Base-by-base conservation (phyloP, 345 rosid genomes). In the Bruguiera gymnorhiza region DNA sequence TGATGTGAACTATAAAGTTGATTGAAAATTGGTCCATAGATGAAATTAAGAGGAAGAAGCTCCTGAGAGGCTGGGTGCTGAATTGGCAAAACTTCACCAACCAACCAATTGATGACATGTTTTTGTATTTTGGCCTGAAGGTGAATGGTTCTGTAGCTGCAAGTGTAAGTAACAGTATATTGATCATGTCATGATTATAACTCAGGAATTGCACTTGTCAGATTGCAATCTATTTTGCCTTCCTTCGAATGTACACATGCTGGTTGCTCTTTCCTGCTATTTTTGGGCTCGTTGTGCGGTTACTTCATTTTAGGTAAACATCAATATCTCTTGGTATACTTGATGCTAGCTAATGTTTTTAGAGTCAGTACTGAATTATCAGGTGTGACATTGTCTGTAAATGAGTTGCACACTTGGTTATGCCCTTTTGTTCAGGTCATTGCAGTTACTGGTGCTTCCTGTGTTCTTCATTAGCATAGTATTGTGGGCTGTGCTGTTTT, bases 201-300 rank as follows among this genome's bases (percentile, higher is more conserved):
- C 67, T 69, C 23, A 34, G 75, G 57, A 13, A 53, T 69, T 56
- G 24, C n/a, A 59, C 54, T 63, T 71, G 66, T 76, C 73, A 91
- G 98, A 86, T 89, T 78, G 97, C 96, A 53, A 77, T 89, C 73
- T 94, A 91, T 76, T 94, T 89, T 80, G 69, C 98, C 51, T 94
- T 94, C 75, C 88, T 94, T 57, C 96, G 89, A 74, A 94, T 88
- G 93, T 88, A 88, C 84, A 87, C 97, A 18, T 78, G 83, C 34
- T 91, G 97, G 98, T 68, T 87, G 78, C 71, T 85, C 39, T 94
- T 91, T 78, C 98, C 98, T 30, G 96, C 98, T 65, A 76, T 70
- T 20, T 64, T 86, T 34, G 98, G 90, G 36, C 65, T 91, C 34
- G 54, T 84, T 11, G 76, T 86, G 72, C 93, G 89, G 74, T 75